Conservation (phyloP, 345 rosid genomes). For the Geranium rotundifolium region DNA sequence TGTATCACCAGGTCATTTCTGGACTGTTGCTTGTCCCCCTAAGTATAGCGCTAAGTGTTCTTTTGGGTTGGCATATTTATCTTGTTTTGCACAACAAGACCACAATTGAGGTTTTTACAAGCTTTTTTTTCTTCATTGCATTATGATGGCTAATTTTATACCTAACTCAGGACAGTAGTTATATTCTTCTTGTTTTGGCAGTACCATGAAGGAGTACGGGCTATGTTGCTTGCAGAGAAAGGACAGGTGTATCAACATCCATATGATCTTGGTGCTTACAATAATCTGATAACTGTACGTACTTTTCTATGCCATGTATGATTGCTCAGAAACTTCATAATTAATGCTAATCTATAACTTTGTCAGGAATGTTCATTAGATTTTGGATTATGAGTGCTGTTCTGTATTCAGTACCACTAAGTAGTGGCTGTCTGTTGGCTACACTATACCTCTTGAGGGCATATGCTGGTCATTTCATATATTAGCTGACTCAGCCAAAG, state of each 20-base stretch:
- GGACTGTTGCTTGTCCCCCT: constrained; percentile 58
- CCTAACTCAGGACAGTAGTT: not conserved
- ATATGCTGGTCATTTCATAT: too few species aligned
- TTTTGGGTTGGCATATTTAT: constrained; percentile 82
- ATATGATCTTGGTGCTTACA: constrained; percentile 61
- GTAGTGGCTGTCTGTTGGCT: too few species aligned
- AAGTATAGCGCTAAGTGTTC: constrained; percentile 51
- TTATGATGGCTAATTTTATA: not conserved
- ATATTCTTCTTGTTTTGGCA: constrained; percentile 19
- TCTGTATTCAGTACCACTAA: too few species aligned
- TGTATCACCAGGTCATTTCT: constrained; percentile 50
- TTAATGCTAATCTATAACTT: too few species aligned
- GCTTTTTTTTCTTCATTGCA: not conserved
- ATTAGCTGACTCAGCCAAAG: too few species aligned
- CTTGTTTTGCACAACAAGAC: constrained; percentile 81
- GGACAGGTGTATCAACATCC: constrained; percentile 76
- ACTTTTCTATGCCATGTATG: constrained; percentile 4
- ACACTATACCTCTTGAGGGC: too few species aligned
- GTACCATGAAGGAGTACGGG: constrained; percentile 94
- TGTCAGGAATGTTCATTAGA: too few species aligned
- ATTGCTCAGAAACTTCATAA: too few species aligned
- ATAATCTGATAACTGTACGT: constrained; percentile 57
- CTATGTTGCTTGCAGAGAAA: constrained; percentile 90
- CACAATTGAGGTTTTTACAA: constrained; percentile 60
- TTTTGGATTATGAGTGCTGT: too few species aligned